Percentiles rank a stretch among this genome's conserved stretches.
Evolutionary conservation across 2,329 filamentous ascomycete species (phyloP).

Genomic region (Colletotrichum tanaceti): DNA sequence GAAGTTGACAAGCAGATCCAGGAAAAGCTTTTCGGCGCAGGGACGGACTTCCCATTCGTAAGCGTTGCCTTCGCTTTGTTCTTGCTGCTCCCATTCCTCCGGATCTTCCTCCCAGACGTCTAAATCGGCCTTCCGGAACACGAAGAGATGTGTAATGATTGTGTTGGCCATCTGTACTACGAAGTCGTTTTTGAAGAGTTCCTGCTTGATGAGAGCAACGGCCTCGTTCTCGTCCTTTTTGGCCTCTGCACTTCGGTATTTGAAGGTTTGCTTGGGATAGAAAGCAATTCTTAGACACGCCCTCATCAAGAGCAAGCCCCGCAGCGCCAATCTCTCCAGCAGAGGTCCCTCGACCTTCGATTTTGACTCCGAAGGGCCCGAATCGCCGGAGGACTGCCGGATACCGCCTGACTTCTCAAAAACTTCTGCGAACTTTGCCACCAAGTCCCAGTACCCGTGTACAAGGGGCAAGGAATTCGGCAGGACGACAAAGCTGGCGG

Average conservation of each 20-base stretch:
- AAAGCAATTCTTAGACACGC: conserved; percentile 89
- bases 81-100: conserved; percentile 93
- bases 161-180: conserved; percentile 85
- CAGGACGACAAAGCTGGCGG: conserved; percentile 84
- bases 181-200: conserved; percentile 81
- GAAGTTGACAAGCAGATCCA: conserved; percentile 90
- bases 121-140: conserved; percentile 86
- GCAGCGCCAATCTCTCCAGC: conserved; percentile 82
- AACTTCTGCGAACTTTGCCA: conserved; percentile 79
- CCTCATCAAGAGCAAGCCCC: conserved; percentile 83
- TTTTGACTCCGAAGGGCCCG: conserved; percentile 52
- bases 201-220: conserved; percentile 74
- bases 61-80: conserved; percentile 84
- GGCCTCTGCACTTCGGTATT: conserved; percentile 78
- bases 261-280: conserved; percentile 83
- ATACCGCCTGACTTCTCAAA: conserved; percentile 73
- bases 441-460: conserved; percentile 85
- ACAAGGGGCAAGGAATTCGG: conserved; percentile 83
- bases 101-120: conserved; percentile 94
- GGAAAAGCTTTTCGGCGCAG: conserved; percentile 92
- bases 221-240: conserved; percentile 82
- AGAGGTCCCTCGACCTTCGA: conserved; percentile 70
- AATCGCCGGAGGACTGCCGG: conserved; percentile 55
- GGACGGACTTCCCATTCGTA: conserved; percentile 94
- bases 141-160: conserved; percentile 87